Base-by-base conservation (phyloP, 208 protist species). In the Leishmania lainsoni region DNA sequence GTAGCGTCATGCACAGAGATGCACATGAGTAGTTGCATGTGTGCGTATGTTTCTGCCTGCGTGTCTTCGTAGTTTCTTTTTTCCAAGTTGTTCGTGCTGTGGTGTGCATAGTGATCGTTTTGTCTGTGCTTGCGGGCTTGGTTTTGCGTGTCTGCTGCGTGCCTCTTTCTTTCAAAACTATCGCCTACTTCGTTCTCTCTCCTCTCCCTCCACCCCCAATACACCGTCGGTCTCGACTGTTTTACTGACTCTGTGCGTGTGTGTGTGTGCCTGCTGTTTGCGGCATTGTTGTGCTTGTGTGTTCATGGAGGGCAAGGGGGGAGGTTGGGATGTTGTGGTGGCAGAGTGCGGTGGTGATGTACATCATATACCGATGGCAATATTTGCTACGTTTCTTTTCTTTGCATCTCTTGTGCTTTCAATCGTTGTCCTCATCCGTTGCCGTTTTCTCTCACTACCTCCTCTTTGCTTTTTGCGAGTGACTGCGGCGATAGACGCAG, bases 31-130 rank as follows among this genome's bases (percentile, higher is more conserved):
- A 26, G 39, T 45, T 42, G 68, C 39, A 39, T 29, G 39, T 78
- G 56, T 78, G 39, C 1, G 42, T 78, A 8, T 56, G 12, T 35
- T 6, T 74, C 35, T 69, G 26, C 63, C 48, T 49, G 8, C 12
- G 5, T 81, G 22, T 63, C 5, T 54, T 56, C 29, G 29, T 74
- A 79, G 63, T 79, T 72, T 73, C 4, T 76, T 69, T 51, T 54
- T 73, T 9, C 52, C 20, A 22, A 29, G 45, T 66, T 68, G 51
- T 35, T 16, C 51, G 5, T 78, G 56, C 29, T 26, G 29, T 65
- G 10, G 17, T 39, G 17, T 49, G 81, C 26, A 4, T 20, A n/a
- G 69, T 8, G 8, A 9, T 73, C 29, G 4, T 5, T 8, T 51
- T 6, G 66, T 29, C 26, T 26, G 9, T 51, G 26, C 16, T 73